A percentile compares a stretch with the other conserved stretches of the same genome.
phyloP scores from a whole-genome alignment of 768 basidiomycete genomes.

The Boletus vinaceobasis region DNA sequence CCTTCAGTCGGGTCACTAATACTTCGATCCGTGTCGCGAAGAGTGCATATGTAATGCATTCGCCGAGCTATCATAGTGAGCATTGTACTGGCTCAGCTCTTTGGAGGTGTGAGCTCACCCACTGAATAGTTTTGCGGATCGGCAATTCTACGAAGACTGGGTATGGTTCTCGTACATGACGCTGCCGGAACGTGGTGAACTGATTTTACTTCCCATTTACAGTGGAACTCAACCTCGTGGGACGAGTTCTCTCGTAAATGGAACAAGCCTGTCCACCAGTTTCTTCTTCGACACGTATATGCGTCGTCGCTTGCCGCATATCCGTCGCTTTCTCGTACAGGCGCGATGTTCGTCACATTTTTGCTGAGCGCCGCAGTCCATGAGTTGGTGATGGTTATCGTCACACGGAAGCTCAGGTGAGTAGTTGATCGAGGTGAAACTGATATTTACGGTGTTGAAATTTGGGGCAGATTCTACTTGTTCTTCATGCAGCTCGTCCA shows the following conservation, averaged over 20 bases:
- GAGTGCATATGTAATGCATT: constrained; percentile 98
- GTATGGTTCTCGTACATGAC: constrained; percentile 33
- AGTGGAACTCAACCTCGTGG: constrained; percentile 98
- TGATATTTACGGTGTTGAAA: not conserved
- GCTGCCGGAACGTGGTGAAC: not conserved
- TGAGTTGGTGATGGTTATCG: constrained; percentile 95
- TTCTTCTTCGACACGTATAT: constrained; percentile 94
- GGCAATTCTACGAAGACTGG: constrained; percentile 98
- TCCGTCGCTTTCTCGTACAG: constrained; percentile 59
- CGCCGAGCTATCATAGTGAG: constrained; percentile 86
- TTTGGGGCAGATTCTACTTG: constrained; percentile 65
- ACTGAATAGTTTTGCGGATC: constrained; percentile 79
- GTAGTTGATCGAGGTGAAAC: constrained; percentile 17
- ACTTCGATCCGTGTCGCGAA: constrained; percentile 21
- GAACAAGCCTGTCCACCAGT: constrained; percentile 96
- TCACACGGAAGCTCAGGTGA: constrained; percentile 86
- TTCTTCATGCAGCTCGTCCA: constrained; percentile 84
- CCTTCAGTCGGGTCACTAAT: not conserved
- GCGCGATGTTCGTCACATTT: constrained; percentile 94
- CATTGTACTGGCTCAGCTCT: not conserved
- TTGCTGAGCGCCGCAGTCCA: constrained; percentile 85
- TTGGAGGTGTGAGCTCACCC: not conserved
- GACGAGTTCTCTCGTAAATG: constrained; percentile 98
- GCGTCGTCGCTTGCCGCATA: constrained; percentile 80
- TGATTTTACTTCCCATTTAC: not conserved